Evolutionary conservation across 2,329 filamentous ascomycete genomes (phyloP).

Genomic region (Colletotrichum somersetense): DNA sequence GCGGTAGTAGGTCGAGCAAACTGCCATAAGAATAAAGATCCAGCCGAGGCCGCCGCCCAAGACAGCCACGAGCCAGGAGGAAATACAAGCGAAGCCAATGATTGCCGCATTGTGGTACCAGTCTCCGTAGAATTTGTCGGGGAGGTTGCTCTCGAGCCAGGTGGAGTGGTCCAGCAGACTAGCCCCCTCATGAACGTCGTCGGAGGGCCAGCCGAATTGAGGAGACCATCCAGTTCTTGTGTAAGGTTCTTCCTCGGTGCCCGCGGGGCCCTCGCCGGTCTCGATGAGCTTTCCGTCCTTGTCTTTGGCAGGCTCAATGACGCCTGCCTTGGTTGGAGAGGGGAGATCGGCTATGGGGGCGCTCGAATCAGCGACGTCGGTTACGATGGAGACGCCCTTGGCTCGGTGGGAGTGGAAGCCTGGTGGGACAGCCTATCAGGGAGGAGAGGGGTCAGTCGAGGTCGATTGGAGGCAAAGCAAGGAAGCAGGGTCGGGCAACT

Average conservation of each 20-base stretch:
- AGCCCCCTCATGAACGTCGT: constrained; percentile 69
- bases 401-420: constrained; percentile 72
- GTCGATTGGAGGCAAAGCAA: constrained; percentile 1
- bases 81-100: constrained; percentile 91
- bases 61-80: constrained; percentile 90
- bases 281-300: constrained; percentile 61
- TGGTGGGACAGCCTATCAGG: constrained; percentile 69
- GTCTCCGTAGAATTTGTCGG: constrained; percentile 94
- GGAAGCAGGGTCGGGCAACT: constrained; percentile 50
- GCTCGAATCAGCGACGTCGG: constrained; percentile 78
- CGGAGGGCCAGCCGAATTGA: constrained; percentile 78
- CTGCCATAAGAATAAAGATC: constrained; percentile 93
- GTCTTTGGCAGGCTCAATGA: constrained; percentile 67
- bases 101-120: constrained; percentile 99
- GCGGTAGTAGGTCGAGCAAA: constrained; percentile 94
- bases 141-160: constrained; percentile 83
- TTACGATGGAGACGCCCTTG: constrained; percentile 78
- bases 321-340: constrained; percentile 77
- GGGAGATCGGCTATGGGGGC: constrained; percentile 82
- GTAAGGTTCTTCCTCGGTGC: constrained; percentile 63
- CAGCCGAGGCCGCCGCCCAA: constrained; percentile 93
- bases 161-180: constrained; percentile 90
- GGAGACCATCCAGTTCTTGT: constrained; percentile 86
- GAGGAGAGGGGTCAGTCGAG: constrained; percentile 35
- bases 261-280: constrained; percentile 66